Evolutionary conservation across 1,139 yeast species (phyloP).

Genomic region (Candida mesenterica): DNA sequence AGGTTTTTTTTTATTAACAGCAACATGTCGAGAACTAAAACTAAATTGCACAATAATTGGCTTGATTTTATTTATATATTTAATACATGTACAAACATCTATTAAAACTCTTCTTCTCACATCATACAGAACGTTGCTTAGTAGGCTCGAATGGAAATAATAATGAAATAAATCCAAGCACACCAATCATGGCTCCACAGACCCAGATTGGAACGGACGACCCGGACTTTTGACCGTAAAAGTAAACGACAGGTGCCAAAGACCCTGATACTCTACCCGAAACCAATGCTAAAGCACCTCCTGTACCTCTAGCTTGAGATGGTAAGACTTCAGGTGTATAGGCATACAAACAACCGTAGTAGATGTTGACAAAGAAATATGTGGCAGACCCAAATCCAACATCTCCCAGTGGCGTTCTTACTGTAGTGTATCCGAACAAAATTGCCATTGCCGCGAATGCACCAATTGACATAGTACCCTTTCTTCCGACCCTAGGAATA

Average conservation of each 20-base stretch:
- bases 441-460: conserved; percentile 33
- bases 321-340: conserved; percentile 38
- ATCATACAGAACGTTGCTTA: conserved; percentile 24
- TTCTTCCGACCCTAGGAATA: conserved; percentile 30
- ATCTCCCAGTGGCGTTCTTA: conserved; percentile 26
- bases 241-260: conserved; percentile 32
- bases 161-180: conserved; percentile 30
- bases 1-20: too few species aligned
- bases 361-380: conserved; percentile 30
- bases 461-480: conserved; percentile 35
- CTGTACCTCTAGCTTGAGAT: conserved; percentile 35
- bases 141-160: conserved; percentile 36
- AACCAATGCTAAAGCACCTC: conserved; percentile 31
- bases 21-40: too few species aligned
- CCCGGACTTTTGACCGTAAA: conserved; percentile 24
- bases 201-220: conserved; percentile 34
- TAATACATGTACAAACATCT: not conserved
- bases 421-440: conserved; percentile 35
- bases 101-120: not conserved
- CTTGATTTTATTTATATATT: too few species aligned
- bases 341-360: conserved; percentile 33
- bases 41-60: too few species aligned
- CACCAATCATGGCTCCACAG: conserved; percentile 33
- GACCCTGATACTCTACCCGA: conserved; percentile 29
- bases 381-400: conserved; percentile 31